Base-by-base conservation (phyloP, 2,329 filamentous ascomycete species). In the Talaromyces albobiverticillius region DNA sequence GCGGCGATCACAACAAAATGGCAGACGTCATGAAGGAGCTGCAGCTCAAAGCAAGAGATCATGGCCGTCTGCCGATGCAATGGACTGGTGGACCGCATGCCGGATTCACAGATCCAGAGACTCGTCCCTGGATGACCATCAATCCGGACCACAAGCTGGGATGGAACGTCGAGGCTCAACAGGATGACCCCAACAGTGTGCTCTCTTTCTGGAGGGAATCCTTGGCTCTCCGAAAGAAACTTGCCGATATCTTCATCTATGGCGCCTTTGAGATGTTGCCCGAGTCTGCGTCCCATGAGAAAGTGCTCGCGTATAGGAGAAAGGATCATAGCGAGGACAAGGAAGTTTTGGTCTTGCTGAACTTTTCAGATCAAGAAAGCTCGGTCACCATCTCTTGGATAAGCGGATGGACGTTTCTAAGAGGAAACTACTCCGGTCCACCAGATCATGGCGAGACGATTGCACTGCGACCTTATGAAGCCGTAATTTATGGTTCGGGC, bases 21-120 rank as follows among this genome's bases (percentile, higher is more conserved):
- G 53, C 14, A 9, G 52, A 56, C 47, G 55, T 59, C 8, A 54
- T 59, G 16, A 46, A 49, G 14, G 57, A 54, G 22, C 9, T 60
- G 36, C 59, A 53, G 26, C 40, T 55, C 18, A 56, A 56, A 31
- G 50, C 57, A 20, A 62, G 86, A 29, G 86, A 89, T 66, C 85
- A 89, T 67, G 82, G 82, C 13, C 76, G 86, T 43, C 80, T 83
- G 1, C 85, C 85, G 0, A 84, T 89, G 74, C 84, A 87, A 62
- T 89, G 86, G 85, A 76, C 82, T 61, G 61, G 65, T 13, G 51
- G 40, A 2, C 59, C 67, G 0, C 76, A 87, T 56, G 84, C 76
- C 0, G 86, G 86, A 16, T 89, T 89, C 71, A 82, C 82, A 2
- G 71, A 68, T 7, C 65, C 65, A 1, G 69, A 67, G 11, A 38